Conservation (phyloP, 441 rosid genomes). For the Caryocar brasiliense region DNA sequence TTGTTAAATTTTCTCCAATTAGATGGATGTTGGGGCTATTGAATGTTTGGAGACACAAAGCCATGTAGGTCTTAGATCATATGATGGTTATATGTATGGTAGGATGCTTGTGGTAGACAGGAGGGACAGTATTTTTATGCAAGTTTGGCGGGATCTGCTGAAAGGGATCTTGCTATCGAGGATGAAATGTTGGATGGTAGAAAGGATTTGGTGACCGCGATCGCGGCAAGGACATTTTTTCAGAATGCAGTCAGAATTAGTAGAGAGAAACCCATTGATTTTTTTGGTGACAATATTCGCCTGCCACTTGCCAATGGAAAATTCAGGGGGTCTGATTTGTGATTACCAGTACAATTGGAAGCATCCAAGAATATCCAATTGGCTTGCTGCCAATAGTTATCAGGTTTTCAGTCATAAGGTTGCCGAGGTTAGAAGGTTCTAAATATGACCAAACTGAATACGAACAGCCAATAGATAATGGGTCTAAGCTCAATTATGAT, state of each 20-base stretch:
- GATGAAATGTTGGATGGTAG: conserved; percentile 30
- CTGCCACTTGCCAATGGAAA: conserved; percentile 24
- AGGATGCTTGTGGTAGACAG: conserved; percentile 24
- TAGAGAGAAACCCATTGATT: conserved; percentile 26
- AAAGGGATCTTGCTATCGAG: conserved; percentile 24
- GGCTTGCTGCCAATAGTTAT: no score
- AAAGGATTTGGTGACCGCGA: conserved; percentile 33
- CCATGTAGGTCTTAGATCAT: conserved; percentile 16
- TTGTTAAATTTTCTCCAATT: no score
- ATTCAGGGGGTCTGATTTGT: conserved; percentile 30
- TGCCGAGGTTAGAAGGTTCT: no score
- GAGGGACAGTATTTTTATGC: conserved; percentile 27
- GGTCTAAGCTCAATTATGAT: no score
- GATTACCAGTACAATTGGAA: conserved; percentile 28
- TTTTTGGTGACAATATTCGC: conserved; percentile 22
- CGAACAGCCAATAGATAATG: no score
- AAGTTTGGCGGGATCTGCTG: conserved; percentile 24
- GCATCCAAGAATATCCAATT: conserved; percentile 44
- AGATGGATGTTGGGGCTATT: conserved; percentile 38
- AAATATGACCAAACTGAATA: no score
- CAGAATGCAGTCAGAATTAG: conserved; percentile 35
- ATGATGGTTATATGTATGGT: conserved; percentile 20
- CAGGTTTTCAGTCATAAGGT: no score
- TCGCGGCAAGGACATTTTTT: conserved; percentile 14
- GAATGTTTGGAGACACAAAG: conserved; percentile 35